Conservation (phyloP, 2,329 filamentous ascomycete genomes). For the Blastomyces percursus region DNA sequence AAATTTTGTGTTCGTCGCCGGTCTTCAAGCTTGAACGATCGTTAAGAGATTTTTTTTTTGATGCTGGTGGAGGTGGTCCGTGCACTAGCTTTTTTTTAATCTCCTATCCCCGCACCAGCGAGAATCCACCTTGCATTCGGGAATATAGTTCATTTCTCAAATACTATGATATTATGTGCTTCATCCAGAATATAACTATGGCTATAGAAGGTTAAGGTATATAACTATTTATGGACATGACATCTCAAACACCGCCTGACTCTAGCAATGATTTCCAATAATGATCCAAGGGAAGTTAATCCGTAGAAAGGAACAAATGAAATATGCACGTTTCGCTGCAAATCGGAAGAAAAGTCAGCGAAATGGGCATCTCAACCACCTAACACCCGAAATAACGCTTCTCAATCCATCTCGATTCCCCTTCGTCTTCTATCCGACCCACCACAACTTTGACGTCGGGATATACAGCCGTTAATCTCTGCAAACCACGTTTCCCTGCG, state of each 20-base stretch:
- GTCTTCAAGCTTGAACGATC: not conserved
- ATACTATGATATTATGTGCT: not conserved
- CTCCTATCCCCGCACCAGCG: not conserved
- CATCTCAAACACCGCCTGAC: not conserved
- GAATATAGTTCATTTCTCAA: not conserved
- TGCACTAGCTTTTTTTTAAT: constrained; percentile 1
- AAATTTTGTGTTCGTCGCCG: not conserved
- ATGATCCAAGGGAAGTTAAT: too few relatives aligned
- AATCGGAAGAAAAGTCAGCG: not conserved
- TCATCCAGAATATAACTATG: not conserved
- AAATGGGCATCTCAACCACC: constrained; percentile 8
- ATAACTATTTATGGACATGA: not conserved
- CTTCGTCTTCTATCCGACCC: constrained; percentile 67
- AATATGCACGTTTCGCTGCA: not conserved
- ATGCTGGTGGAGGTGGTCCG: constrained; percentile 5
- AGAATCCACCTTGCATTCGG: not conserved
- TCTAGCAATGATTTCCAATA: not conserved
- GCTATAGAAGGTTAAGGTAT: not conserved
- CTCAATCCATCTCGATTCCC: constrained; percentile 83
- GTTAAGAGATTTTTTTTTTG: not conserved
- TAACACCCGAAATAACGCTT: constrained; percentile 81
- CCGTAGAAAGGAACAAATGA: not conserved
- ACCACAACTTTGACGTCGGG: constrained; percentile 79
- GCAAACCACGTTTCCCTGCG: constrained; percentile 72
- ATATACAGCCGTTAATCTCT: constrained; percentile 78